Base-by-base conservation (phyloP, 805 yeast species). In the Yamadazyma philogaea region DNA sequence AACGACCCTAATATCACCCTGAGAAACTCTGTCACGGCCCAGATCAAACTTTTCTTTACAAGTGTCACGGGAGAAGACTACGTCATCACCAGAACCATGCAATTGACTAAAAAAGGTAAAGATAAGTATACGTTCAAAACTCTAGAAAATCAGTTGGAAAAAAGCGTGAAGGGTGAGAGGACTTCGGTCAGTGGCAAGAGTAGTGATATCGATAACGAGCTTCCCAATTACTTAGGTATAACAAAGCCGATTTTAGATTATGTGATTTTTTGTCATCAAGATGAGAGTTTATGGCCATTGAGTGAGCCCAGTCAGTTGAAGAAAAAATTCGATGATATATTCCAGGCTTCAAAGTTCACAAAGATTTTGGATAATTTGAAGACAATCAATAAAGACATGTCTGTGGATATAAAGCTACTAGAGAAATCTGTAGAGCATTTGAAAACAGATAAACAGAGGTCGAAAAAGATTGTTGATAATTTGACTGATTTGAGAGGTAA, bases 181-280 rank as follows among this genome's bases (percentile, higher is more conserved):
- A 77, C 83, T 0, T 81, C 95, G 0, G 66, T 89, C 16, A 82
- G 89, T 45, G 82, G 95, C 2, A 82, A 90, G 51, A 82, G 88
- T 47, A 81, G 87, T 0, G 98, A 91, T 48, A 71, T 93, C 38
- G 96, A 93, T 55, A 64, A 74, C 4, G 84, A 84, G 42, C 82
- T 93, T 30, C 97, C 98, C 1, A 71, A 75, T 18, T 82, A 81
- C 48, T 69, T 93, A 43, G 99, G 99, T 5, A 96, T 90, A 1
- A 85, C 96, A 0, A 78, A 79, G 45, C 86, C 98, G 0, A 79
- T 93, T 42, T 65, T 93, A 39, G 96, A 91, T 51, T 87, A 88
- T 59, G 99, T 93, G 32, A 82, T 91, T 1, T 93, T 93, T 63
- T 91, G 99, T 56, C 99, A 93, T 57, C 99, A 93, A 60, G 99